Evolutionary conservation across 768 basidiomycete genomes (phyloP).

Genomic region (Hygrocybe coccinea): DNA sequence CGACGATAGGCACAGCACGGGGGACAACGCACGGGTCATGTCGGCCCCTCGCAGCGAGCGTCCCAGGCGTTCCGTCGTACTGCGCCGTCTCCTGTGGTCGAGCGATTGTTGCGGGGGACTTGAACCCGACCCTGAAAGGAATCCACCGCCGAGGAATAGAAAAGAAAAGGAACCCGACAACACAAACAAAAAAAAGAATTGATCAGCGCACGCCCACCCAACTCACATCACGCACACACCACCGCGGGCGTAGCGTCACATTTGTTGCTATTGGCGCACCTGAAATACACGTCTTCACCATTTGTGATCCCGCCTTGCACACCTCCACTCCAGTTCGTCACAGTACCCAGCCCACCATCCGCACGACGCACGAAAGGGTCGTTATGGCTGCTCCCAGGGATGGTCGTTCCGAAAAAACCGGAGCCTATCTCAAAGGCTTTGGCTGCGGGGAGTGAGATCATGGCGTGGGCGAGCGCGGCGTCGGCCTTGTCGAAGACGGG

Average conservation of each 20-base stretch:
- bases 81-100: slow-evolving; percentile 85
- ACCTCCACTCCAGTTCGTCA: slow-evolving; percentile 95
- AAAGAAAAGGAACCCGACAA: not conserved
- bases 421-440: slow-evolving; percentile 98
- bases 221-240: too few relatives aligned
- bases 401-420: slow-evolving; percentile 91
- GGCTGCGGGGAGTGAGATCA: slow-evolving; percentile 98
- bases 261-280: slow-evolving; percentile 41
- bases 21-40: slow-evolving; percentile 99
- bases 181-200: slow-evolving; percentile 10
- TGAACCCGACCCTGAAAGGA: slow-evolving; percentile 79
- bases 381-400: slow-evolving; percentile 91
- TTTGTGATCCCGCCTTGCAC: slow-evolving; percentile 98
- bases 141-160: not conserved
- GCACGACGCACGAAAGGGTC: slow-evolving; percentile 68
- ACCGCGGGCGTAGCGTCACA: too few relatives aligned
- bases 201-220: not conserved
- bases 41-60: slow-evolving; percentile 84
- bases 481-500: slow-evolving; percentile 99
- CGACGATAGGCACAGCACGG: slow-evolving; percentile 94
- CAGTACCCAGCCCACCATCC: slow-evolving; percentile 74
- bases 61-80: slow-evolving; percentile 88
- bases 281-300: slow-evolving; percentile 95
- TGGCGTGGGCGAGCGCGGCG: slow-evolving; percentile 91
- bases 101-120: slow-evolving; percentile 96